Conservation (phyloP, 2,329 filamentous ascomycete genomes). For the Pseudogymnoascus verrucosus region DNA sequence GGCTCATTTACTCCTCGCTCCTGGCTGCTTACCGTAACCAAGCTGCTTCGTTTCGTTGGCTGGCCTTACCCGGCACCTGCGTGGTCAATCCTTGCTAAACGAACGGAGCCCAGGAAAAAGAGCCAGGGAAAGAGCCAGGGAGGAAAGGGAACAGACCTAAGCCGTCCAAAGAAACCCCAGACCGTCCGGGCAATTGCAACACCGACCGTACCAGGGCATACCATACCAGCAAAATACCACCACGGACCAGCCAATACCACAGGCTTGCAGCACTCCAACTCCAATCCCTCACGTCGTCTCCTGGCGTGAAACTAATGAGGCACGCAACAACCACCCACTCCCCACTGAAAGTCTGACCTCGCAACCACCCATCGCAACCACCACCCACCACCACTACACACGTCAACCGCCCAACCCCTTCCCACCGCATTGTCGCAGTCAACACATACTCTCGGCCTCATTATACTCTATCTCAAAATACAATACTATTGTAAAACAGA, state of each 20-base stretch:
- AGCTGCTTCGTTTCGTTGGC: neutral
- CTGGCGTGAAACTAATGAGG: neutral
- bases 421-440: conserved; percentile 25
- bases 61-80: neutral
- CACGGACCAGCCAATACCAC: neutral
- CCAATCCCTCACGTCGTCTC: neutral
- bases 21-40: neutral
- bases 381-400: neutral
- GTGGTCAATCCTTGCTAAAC: neutral
- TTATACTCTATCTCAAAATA: conserved; percentile 38
- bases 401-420: conserved; percentile 2
- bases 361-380: neutral
- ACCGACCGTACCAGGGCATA: neutral
- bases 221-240: neutral
- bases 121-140: neutral
- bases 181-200: neutral
- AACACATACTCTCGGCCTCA: neutral
- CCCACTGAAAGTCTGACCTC: conserved; percentile 1
- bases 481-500: neutral
- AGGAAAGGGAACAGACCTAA: neutral
- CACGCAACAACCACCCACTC: conserved; percentile 1
- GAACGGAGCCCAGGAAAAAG: neutral
- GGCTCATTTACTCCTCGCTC: neutral
- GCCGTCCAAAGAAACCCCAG: neutral
- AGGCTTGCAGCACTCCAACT: neutral